Evolutionary conservation across 2,329 filamentous ascomycete genomes (phyloP).

Genomic region (Fusarium poae): DNA sequence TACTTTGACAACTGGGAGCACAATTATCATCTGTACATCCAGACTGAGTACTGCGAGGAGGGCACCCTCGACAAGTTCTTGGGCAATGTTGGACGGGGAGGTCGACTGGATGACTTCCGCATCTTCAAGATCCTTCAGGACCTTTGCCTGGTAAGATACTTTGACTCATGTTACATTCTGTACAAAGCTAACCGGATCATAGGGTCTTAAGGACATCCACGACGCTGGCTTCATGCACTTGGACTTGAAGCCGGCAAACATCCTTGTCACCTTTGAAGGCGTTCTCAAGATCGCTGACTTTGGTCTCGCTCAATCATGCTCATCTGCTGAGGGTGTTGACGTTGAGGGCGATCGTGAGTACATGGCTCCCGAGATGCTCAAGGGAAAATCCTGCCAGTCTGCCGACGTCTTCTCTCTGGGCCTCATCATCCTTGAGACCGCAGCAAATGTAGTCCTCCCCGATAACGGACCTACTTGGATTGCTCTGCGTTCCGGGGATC

Average conservation of each 20-base stretch:
- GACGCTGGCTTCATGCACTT: constrained; percentile 87
- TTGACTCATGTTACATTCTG: background rate
- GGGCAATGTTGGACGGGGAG: constrained; percentile 82
- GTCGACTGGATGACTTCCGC: constrained; percentile 92
- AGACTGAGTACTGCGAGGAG: constrained; percentile 97
- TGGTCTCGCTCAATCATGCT: constrained; percentile 83
- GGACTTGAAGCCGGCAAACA: constrained; percentile 87
- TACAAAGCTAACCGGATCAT: constrained; percentile 25
- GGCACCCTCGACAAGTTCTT: constrained; percentile 91
- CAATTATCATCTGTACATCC: constrained; percentile 89
- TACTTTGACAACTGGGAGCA: constrained; percentile 91
- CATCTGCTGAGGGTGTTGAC: constrained; percentile 81
- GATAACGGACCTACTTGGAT: constrained; percentile 95
- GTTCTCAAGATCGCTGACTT: constrained; percentile 89
- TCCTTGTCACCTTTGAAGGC: constrained; percentile 85
- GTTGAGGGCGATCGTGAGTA: constrained; percentile 97
- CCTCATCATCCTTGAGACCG: constrained; percentile 93
- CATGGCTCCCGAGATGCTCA: constrained; percentile 92
- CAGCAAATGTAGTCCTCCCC: constrained; percentile 91
- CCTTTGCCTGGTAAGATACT: constrained; percentile 77
- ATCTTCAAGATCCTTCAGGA: constrained; percentile 99
- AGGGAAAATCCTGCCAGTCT: constrained; percentile 87
- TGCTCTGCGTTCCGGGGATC: constrained; percentile 87
- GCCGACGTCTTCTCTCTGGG: constrained; percentile 95
- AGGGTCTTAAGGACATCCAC: constrained; percentile 93